Conservation (phyloP, 495 filamentous ascomycete genomes). For the Xeromyces bisporus region DNA sequence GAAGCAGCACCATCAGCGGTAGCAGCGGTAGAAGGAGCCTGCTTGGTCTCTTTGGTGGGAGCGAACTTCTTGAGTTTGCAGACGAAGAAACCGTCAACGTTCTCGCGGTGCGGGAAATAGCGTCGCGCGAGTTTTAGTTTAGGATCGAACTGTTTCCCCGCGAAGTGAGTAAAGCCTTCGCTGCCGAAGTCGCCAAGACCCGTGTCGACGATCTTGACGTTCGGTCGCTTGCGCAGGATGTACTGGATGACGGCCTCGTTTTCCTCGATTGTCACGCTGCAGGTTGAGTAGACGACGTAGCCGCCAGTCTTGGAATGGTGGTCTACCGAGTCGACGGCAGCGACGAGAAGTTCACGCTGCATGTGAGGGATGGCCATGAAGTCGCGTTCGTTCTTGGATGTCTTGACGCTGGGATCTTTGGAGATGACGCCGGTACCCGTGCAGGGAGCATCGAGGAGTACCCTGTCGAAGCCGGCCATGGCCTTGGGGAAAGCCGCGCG, state of each 20-base stretch:
- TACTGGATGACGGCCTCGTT: conserved; percentile 93
- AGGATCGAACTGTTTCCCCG: conserved; percentile 75
- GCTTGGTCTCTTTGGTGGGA: conserved; percentile 43
- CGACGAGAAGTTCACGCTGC: conserved; percentile 83
- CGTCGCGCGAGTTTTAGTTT: conserved; percentile 72
- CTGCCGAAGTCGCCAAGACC: conserved; percentile 76
- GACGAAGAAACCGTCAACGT: conserved; percentile 97
- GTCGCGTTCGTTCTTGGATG: conserved; percentile 87
- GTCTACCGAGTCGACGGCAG: conserved; percentile 88
- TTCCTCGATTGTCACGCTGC: conserved; percentile 78
- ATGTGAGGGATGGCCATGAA: conserved; percentile 83
- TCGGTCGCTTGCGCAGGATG: conserved; percentile 73
- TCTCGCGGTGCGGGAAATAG: conserved; percentile 90
- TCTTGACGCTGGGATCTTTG: conserved; percentile 91
- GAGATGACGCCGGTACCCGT: conserved; percentile 81
- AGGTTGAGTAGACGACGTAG: conserved; percentile 89
- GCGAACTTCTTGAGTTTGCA: conserved; percentile 90
- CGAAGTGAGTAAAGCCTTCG: conserved; percentile 74
- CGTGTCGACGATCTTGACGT: conserved; percentile 84
- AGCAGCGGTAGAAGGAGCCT: no score
- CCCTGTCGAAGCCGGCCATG: conserved; percentile 84
- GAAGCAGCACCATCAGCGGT: conserved; percentile 8
- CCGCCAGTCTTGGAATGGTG: conserved; percentile 74
- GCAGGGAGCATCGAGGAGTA: conserved; percentile 67
- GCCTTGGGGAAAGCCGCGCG: conserved; percentile 74